phyloP scores from a whole-genome alignment of 2,329 filamentous ascomycete genomes.

The Neopestalotiopsis sp. region DNA sequence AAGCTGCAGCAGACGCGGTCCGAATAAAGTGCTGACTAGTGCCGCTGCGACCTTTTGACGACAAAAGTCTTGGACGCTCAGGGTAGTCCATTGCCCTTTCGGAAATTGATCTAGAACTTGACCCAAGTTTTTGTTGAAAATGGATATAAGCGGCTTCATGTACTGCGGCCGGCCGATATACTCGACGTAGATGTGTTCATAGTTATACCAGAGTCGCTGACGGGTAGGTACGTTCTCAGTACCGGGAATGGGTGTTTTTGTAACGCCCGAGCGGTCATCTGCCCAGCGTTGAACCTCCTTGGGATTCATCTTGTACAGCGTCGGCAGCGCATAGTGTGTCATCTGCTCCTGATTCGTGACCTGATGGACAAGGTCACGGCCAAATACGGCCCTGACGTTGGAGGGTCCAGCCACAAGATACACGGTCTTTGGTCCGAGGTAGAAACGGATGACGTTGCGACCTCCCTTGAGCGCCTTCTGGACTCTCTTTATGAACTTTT shows the following conservation, averaged over 20 bases:
- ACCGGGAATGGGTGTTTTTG: constrained; percentile 24
- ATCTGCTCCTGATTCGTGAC: constrained; percentile 20
- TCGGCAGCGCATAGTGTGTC: constrained; percentile 20
- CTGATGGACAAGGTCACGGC: background rate
- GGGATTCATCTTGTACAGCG: constrained; percentile 23
- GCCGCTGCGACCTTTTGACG: constrained; percentile 28
- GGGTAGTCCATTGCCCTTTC: constrained; percentile 25
- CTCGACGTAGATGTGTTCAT: constrained; percentile 5
- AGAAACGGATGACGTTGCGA: constrained; percentile 14
- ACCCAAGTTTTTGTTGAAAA: background rate
- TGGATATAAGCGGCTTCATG: background rate
- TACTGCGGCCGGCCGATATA: constrained; percentile 2
- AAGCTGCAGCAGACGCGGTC: constrained; percentile 29
- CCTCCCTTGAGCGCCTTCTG: constrained; percentile 13
- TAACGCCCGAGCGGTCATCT: constrained; percentile 25
- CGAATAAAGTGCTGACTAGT: constrained; percentile 29
- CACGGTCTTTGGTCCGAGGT: constrained; percentile 14
- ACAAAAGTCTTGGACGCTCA: constrained; percentile 28
- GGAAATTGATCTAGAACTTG: constrained; percentile 9
- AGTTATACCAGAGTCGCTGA: constrained; percentile 30
- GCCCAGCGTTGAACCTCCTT: constrained; percentile 25
- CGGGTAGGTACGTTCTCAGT: constrained; percentile 22
- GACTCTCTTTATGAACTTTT: constrained; percentile 20
- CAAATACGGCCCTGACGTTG: constrained; percentile 27
- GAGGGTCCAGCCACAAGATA: constrained; percentile 24